Base-by-base conservation (phyloP, 352 stramenopile genomes). In the Globisporangium parvum region DNA sequence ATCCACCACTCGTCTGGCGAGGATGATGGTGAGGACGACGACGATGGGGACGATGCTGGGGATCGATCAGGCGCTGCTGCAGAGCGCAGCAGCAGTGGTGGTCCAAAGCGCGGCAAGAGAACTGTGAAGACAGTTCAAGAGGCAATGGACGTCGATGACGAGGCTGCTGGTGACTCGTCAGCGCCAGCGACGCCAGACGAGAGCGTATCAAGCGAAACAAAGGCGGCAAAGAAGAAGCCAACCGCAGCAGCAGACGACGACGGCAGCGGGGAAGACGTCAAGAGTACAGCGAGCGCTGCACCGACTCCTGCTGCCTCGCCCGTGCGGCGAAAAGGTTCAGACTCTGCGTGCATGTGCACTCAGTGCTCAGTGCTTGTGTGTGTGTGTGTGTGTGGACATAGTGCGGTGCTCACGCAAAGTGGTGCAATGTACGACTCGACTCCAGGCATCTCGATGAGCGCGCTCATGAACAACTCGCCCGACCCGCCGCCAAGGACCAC, bases 361-460 rank as follows among this genome's bases (percentile, higher is more conserved):
- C 6, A 6, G 26, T 31, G 26, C n/a, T n/a, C n/a, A n/a, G n/a
- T n/a, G n/a, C n/a, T 31, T 6, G 26, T 6, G 26, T 45, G n/a
- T 10, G n/a, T 47, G 3, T 17, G 6, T 47, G n/a, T 12, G 23
- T 50, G 21, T 31, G 3, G n/a, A 6, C 8, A 21, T 15, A 9
- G 14, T 14, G 21, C 24, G 24, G 9, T 23, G 42, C 45, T 50
- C 23, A 50, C 21, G 14, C 9, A 50, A 21, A 21, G 24, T 41
- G 12, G 2, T 42, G 24, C 17, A 15, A 1, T 45, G 4, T 1
- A 9, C 9, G 39, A 11, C 1, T 45, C 39, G n/a, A 12, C 31
- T 47, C 37, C 21, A 37, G 67, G 59, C 6, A 56, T 87, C n/a
- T 82, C 77, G 10, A 82, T 88, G 59, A 68, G 83, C 41, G 73